Evolutionary conservation across 331 rosid genomes (phyloP), one percentile per base, ranked within the genome.

Genomic region (Quercus phellos): DNA sequence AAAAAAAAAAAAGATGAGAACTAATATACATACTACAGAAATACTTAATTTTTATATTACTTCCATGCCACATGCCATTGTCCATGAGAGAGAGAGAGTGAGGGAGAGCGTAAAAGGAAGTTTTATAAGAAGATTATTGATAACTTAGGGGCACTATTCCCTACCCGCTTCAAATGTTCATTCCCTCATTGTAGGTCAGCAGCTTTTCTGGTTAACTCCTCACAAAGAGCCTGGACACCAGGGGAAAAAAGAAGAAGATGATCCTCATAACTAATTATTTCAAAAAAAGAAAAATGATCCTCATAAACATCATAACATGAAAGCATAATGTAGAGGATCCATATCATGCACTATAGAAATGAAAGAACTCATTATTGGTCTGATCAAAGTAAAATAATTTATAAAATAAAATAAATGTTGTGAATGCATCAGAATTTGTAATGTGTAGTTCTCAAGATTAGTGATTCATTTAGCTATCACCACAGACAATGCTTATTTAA

Each of bases 171-270:
- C 50, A 93, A 83, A 74, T 67, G 85, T 80, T 89, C 93, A 78
- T 93, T 93, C 89, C 93, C 98, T 86, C 34, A 53, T 3, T 81
- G 81, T 64, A 95, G 86, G 78, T 89, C 85, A 10, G 97, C 86
- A 74, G 99, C 94, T 79, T 93, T 91, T 80, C 54, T 88, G 38
- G 88, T 86, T 74, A 95, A 87, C 77, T 89, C 97, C 82, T 93
- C 98, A 77, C 92, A 91, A 14, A 95, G 87, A 80, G 93, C 98
- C 99, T 95, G 93, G 76, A 70, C 10, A 63, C 78, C 26, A 78
- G 51, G 42, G 66, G 54, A 22, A 11, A 43, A 19, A 3, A 10
- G 35, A 32, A 53, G 64, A 58, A 58, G 29, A 22, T 4, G 66
- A 58, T 19, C 43, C 43, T 35, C 43, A 35, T 35, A 35, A 35